Percentiles rank a stretch among this genome's conserved stretches.
Conservation (phyloP, 345 rosid genomes). For the Reutealis trisperma region DNA sequence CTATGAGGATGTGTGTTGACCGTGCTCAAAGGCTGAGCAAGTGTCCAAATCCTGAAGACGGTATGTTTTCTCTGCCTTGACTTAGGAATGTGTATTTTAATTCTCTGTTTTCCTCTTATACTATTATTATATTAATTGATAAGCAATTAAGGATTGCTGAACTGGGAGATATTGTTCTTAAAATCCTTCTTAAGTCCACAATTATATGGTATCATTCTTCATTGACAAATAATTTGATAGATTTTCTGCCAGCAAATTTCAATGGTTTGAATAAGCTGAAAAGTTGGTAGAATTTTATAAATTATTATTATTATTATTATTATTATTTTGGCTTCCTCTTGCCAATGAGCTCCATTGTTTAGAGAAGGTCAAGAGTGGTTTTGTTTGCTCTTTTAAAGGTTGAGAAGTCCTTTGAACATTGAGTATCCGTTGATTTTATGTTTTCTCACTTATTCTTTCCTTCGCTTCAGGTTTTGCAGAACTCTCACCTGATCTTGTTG, state of each 20-base stretch:
- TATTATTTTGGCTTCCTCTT: neutral
- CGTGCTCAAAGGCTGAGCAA: slow-evolving; percentile 73
- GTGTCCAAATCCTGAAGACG: slow-evolving; percentile 78
- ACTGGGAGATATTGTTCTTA: neutral
- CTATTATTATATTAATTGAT: neutral
- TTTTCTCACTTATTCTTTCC: neutral
- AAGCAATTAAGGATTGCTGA: neutral
- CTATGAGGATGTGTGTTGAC: slow-evolving; percentile 77
- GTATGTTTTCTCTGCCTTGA: slow-evolving; percentile 41
- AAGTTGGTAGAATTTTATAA: neutral
- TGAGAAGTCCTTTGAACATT: neutral
- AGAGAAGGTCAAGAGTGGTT: neutral
- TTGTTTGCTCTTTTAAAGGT: neutral
- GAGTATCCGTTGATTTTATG: too few species aligned
- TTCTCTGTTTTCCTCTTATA: neutral
- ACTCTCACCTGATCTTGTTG: slow-evolving; percentile 74
- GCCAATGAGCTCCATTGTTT: neutral
- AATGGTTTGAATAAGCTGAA: neutral
- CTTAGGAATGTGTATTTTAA: neutral
- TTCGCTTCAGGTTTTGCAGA: slow-evolving; percentile 70
- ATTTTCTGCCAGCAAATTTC: neutral
- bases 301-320: too few species aligned
- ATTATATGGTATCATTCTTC: slow-evolving; percentile 5
- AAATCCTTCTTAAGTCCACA: neutral
- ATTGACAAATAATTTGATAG: neutral